A percentile compares a stretch with the other conserved stretches of the same genome.
Conservation (phyloP, 306 rosid species). For the Glycine latifolia region DNA sequence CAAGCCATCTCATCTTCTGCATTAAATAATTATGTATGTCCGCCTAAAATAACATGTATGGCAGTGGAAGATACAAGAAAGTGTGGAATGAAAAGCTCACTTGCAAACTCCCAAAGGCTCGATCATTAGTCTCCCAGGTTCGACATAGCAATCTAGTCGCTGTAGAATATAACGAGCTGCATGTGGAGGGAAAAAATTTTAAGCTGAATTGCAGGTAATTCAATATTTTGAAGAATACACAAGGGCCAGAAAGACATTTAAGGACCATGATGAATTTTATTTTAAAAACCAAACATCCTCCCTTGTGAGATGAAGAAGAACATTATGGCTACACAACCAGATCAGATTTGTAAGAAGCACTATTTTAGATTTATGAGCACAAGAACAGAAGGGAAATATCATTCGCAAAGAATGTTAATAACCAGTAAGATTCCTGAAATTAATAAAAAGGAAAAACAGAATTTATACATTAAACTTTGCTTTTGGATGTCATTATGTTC, state of each 20-base stretch:
- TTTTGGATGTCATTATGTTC: slow-evolving; percentile 30
- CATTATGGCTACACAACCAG: slow-evolving; percentile 1
- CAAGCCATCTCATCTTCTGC: slow-evolving; percentile 22
- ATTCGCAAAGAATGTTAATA: slow-evolving; percentile 1
- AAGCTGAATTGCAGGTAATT: slow-evolving; percentile 23
- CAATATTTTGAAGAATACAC: slow-evolving; percentile 24
- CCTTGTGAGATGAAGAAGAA: slow-evolving; percentile 5
- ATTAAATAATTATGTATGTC: slow-evolving; percentile 14
- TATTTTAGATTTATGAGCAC: slow-evolving; percentile 1
- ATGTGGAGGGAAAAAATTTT: slow-evolving; percentile 26
- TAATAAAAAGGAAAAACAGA: slow-evolving; percentile 18
- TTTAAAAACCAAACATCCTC: slow-evolving; percentile 26
- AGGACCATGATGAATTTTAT: slow-evolving; percentile 19
- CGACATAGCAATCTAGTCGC: slow-evolving; percentile 89
- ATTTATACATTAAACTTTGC: slow-evolving; percentile 6
- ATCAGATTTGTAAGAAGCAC: slow-evolving; percentile 28
- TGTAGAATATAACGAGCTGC: slow-evolving; percentile 81
- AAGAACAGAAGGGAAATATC: slow-evolving; percentile 9
- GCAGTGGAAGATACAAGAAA: slow-evolving; percentile 37
- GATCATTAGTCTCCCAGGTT: slow-evolving; percentile 95
- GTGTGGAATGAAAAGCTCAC: slow-evolving; percentile 55
- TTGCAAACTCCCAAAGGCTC: slow-evolving; percentile 92
- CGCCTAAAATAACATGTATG: slow-evolving; percentile 11
- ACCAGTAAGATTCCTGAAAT: slow-evolving; percentile 36
- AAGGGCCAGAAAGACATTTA: slow-evolving; percentile 25